These are phyloP conservation scores for Olyra latifolia DNA, from an alignment of 176 grass and related monocot genomes.

Conservation along the genomic window DNA sequence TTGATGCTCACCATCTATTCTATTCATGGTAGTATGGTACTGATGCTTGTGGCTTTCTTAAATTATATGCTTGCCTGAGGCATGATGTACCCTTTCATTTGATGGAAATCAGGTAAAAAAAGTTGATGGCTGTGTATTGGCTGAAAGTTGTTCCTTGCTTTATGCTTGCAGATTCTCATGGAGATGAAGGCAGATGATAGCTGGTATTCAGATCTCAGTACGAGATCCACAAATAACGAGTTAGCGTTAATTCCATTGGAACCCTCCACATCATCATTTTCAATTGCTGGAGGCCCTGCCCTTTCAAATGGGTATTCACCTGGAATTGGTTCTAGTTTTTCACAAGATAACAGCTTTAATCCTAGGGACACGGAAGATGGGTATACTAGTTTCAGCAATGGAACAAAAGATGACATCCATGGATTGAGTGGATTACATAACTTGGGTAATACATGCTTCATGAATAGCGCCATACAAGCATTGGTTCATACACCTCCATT, in stretches of 20 bases:
- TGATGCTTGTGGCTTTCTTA: constrained; percentile 9
- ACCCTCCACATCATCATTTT: constrained; percentile 78
- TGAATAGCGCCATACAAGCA: constrained; percentile 95
- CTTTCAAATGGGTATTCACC: constrained; percentile 78
- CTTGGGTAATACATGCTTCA: constrained; percentile 98
- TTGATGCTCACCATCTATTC: background rate
- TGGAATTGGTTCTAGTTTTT: constrained; percentile 61
- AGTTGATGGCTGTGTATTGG: background rate
- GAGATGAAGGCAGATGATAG: constrained; percentile 52
- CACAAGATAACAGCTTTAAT: constrained; percentile 67
- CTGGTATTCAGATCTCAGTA: constrained; percentile 35
- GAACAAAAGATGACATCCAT: constrained; percentile 58
- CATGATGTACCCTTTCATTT: background rate
- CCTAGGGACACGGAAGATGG: constrained; percentile 58
- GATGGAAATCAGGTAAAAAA: background rate
- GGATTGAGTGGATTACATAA: constrained; percentile 93
- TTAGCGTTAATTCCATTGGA: constrained; percentile 79
- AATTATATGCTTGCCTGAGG: background rate
- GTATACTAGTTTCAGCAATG: constrained; percentile 58
- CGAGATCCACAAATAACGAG: constrained; percentile 68
- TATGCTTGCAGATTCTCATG: constrained; percentile 72
- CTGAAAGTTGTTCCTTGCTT: constrained; percentile 19
- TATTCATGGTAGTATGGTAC: constrained; percentile 2
- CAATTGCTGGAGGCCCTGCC: constrained; percentile 82
- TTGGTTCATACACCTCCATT: constrained; percentile 91